Base-by-base conservation (phyloP, 768 basidiomycete genomes). In the Leccinum rimulosum region DNA sequence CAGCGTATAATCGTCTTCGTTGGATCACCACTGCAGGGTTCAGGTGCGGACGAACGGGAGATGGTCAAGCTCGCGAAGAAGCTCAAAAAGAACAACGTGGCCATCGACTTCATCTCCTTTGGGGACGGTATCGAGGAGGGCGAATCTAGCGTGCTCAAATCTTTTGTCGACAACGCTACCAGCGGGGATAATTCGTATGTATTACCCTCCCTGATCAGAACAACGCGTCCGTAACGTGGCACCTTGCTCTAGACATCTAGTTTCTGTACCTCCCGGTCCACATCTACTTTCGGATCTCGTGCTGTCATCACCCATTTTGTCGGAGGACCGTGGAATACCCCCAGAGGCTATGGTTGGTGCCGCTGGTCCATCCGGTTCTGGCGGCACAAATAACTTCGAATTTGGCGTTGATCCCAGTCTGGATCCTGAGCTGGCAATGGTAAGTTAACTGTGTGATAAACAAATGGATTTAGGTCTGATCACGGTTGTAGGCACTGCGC, bases 1-100 rank as follows among this genome's bases (percentile, higher is more conserved):
- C 97, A 99, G 68, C 86, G 97, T 43, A 91, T 99, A 66, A 86
- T 99, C 70, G 91, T 93, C 48, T 97, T 98, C 65, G 88, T 95
- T 55, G 95, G 87, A 15, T 95, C 93, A 4, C 97, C 97, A 2
- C 75, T 95, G n/a, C 80, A 83, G 22, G 87, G 85, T 31, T 71
- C 77, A 31, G 86, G 80, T 8, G 84, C 87, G 11, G 88, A 91
- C 59, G 90, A 93, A 70, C 86, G 89, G 65, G 80, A 81, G 55
- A 87, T 95, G 83, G 78, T 91, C 65, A 89, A 87, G 71, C 83
- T 99, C 36, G 97, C 95, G 10, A 97, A 95, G 81, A 97, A 94
- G 74, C 80, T 99, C 61, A 98, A 98, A 82, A 99, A 99, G 87
- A 98, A 98, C 74, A 99, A 98, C 67, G 94, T 99, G 47, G 92